phyloP scores from a whole-genome alignment of 768 basidiomycete species.

The Auriscalpium microsporum region DNA sequence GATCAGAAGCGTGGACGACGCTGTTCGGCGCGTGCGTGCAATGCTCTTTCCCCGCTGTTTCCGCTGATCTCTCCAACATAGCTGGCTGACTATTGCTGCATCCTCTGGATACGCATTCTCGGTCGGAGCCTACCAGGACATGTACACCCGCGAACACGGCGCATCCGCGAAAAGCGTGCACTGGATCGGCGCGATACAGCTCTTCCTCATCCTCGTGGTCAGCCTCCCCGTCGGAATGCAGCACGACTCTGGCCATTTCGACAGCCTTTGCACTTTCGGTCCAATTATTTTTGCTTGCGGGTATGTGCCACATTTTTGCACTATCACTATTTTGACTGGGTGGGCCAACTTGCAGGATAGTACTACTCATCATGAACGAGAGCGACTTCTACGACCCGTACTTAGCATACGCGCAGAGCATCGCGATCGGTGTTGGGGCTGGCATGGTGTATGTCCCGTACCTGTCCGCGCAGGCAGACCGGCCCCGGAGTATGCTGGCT shows the following conservation, averaged over 20 bases:
- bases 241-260: conserved; percentile 44
- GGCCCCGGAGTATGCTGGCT: conserved; percentile 27
- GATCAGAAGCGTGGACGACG: not conserved
- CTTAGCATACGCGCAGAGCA: conserved; percentile 42
- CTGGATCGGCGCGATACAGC: conserved; percentile 44
- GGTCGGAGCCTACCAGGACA: conserved; percentile 14
- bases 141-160: conserved; percentile 5
- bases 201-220: conserved; percentile 36
- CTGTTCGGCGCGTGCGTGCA: conserved; percentile 1
- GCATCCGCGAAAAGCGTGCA: conserved; percentile 19
- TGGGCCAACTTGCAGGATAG: conserved; percentile 7
- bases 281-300: conserved; percentile 18
- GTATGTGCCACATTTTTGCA: conserved; percentile 9
- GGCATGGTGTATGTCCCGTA: conserved; percentile 40
- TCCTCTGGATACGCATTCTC: conserved; percentile 11
- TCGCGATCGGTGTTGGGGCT: conserved; percentile 41
- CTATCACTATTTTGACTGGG: conserved; percentile 8
- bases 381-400: conserved; percentile 34
- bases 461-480: conserved; percentile 34
- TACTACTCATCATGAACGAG: conserved; percentile 22
- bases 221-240: conserved; percentile 33
- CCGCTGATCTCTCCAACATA: not conserved
- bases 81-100: not conserved
- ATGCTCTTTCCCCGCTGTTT: not conserved
- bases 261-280: conserved; percentile 20